Base-by-base conservation (phyloP, 2,329 filamentous ascomycete genomes). In the Alternaria postmessia region DNA sequence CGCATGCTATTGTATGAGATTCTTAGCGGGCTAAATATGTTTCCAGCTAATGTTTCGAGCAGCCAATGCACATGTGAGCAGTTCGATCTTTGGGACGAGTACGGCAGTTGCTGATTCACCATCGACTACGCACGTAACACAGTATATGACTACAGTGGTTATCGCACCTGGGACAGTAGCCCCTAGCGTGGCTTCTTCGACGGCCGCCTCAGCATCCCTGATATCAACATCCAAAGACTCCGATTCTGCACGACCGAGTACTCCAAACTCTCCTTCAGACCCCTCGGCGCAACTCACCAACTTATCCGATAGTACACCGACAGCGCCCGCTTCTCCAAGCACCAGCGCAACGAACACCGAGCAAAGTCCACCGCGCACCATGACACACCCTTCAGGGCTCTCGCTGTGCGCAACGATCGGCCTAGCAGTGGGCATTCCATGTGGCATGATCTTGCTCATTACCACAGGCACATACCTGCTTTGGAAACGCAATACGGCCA, bases 361-460 rank as follows among this genome's bases (percentile, higher is more conserved):
- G 38, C 38, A 14, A 5, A 41, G 18, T 7, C 9, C 38, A 41
- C 38, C 12, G 5, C 38, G 18, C 3, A 41, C 38, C n/a, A 11
- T 5, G 22, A 22, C 9, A 11, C 18, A 7, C 38, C 18, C 18
- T 41, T 5, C 3, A 22, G 18, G 52, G 3, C 30, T 54, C 6
- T 54, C 52, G n/a, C 32, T n/a, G 8, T 16, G 32, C 16, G 30
- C 39, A 11, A 54, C 46, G 12, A 47, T 54, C 2, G 52, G 41
- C 18, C 32, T 54, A 16, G 52, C 52, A 20, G 52, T 41, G 20
- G 52, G 41, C 11, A 18, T 47, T 18, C 52, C 52, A 7, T 54
- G 52, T 7, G 52, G 52, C n/a, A 4, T 52, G 5, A 30, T 52
- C 4, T 32, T 51, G 16, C n/a, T 51, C 26, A 14, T 28, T 16